Conservation (phyloP, 1,284 basidiomycete genomes). For the Apiotrichum montevideense region DNA sequence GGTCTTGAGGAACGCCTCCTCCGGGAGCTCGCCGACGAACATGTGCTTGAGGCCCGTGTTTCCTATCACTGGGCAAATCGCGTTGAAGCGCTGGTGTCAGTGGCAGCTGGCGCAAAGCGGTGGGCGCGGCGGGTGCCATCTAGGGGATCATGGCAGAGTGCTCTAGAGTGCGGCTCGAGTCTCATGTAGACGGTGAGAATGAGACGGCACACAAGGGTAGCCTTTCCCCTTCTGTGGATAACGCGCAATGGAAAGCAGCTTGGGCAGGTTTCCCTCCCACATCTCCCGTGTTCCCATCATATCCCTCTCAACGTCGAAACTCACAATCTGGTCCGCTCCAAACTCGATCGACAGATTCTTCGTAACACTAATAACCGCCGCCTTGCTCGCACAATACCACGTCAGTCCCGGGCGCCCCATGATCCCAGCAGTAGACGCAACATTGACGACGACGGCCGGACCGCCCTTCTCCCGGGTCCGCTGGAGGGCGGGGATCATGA, state of each 20-base stretch:
- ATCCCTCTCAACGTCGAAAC: background rate
- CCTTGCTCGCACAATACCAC: conserved; percentile 17
- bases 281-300: too few species aligned
- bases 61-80: conserved; percentile 17
- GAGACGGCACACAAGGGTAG: too few species aligned
- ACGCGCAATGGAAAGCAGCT: too few species aligned
- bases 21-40: conserved; percentile 15
- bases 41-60: conserved; percentile 15
- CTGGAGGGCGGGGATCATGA: conserved; percentile 10
- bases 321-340: conserved; percentile 14
- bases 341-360: conserved; percentile 18
- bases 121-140: too few species aligned
- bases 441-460: conserved; percentile 11
- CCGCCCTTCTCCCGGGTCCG: conserved; percentile 5
- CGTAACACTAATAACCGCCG: conserved; percentile 8
- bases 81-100: conserved; percentile 16
- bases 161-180: too few species aligned
- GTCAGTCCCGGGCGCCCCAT: conserved; percentile 17
- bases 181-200: background rate
- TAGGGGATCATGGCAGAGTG: too few species aligned
- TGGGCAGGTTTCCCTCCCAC: too few species aligned
- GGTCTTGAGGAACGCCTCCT: conserved; percentile 12
- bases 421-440: conserved; percentile 14
- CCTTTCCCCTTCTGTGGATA: too few species aligned
- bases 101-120: too few species aligned